A percentile compares a stretch with the other conserved stretches of the same genome.
These are phyloP conservation scores for Nicotiana tomentosiformis DNA, from an alignment of 257 asterid species.

Conservation along the genomic window DNA sequence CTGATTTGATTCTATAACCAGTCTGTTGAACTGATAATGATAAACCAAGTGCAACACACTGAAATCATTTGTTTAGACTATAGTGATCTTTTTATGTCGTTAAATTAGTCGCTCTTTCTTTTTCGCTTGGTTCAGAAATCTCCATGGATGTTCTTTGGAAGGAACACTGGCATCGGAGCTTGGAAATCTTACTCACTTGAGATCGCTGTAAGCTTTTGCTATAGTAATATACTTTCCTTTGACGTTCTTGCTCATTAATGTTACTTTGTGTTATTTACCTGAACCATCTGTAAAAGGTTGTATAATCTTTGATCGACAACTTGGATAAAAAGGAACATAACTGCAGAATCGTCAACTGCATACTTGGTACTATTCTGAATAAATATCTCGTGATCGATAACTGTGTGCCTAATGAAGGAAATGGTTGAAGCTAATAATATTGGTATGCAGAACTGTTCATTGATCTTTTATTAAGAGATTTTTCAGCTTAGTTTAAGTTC, in stretches of 20 bases:
- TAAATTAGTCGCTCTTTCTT: background rate
- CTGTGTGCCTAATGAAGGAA: too few species aligned
- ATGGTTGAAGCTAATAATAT: too few species aligned
- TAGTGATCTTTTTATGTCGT: background rate
- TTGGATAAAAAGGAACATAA: too few species aligned
- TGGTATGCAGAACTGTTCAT: too few species aligned
- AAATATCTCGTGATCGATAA: too few species aligned
- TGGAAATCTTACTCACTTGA: slow-evolving; percentile 62
- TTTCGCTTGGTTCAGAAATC: slow-evolving; percentile 46
- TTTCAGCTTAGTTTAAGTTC: too few species aligned
- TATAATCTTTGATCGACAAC: background rate
- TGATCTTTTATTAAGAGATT: too few species aligned
- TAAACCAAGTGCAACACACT: background rate
- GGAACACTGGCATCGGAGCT: slow-evolving; percentile 74
- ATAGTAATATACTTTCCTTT: background rate
- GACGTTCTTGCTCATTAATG: background rate
- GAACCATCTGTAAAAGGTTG: background rate
- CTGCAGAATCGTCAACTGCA: too few species aligned
- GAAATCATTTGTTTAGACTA: background rate
- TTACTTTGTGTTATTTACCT: background rate
- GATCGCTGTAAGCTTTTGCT: slow-evolving; percentile 59
- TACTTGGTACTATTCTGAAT: too few species aligned
- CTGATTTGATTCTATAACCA: background rate
- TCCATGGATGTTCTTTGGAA: slow-evolving; percentile 51
- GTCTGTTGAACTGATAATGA: background rate